phyloP scores from a whole-genome alignment of 2,329 filamentous ascomycete species.

The Byssoonygena ceratinophila region DNA sequence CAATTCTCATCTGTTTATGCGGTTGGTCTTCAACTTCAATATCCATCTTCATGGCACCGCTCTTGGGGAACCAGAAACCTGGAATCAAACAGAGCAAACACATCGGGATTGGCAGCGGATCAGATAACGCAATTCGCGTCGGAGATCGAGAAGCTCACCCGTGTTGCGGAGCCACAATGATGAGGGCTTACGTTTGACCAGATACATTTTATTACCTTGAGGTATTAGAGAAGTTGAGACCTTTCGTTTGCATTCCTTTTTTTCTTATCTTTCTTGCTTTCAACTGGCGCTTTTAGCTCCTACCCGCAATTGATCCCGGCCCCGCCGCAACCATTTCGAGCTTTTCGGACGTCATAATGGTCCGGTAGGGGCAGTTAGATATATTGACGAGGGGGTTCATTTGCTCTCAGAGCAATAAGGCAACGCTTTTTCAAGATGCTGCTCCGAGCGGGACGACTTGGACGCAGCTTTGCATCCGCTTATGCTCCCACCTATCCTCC shows the following conservation, averaged over 20 bases:
- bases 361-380: background rate
- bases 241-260: background rate
- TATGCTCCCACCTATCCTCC: constrained; percentile 10
- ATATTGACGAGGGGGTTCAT: background rate
- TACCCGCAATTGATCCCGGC: background rate
- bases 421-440: constrained; percentile 24
- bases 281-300: background rate
- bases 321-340: background rate
- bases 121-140: background rate
- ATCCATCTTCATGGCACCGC: too few relatives aligned
- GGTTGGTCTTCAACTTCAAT: background rate
- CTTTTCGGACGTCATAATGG: background rate
- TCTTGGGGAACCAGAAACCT: background rate
- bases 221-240: background rate
- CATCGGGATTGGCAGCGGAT: background rate
- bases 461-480: constrained; percentile 26
- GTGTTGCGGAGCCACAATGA: background rate
- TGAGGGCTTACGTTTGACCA: background rate
- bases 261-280: background rate
- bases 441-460: constrained; percentile 29
- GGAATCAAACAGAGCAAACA: constrained; percentile 10
- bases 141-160: background rate
- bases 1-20: constrained; percentile 1
- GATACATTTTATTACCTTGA: background rate
- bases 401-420: background rate